Conservation (phyloP, 2,329 filamentous ascomycete species). For the Scortechinia acanthostroma region DNA sequence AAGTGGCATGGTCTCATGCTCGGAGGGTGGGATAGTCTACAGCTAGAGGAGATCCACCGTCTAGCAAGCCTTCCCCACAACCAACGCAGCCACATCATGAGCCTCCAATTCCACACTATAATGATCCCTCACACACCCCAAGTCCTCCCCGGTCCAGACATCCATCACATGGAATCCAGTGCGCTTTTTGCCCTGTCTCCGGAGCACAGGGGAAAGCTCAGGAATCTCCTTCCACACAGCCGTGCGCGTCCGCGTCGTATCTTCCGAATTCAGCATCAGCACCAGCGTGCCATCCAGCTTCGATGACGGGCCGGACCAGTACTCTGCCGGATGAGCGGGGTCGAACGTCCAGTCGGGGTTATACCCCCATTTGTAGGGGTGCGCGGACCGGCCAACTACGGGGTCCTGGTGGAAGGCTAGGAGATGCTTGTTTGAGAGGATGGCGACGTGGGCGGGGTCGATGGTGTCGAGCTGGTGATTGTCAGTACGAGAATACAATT, state of each 20-base stretch:
- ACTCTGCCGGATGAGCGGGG: constrained; percentile 34
- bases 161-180: constrained; percentile 27
- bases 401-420: constrained; percentile 28
- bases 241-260: constrained; percentile 19
- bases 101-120: constrained; percentile 15
- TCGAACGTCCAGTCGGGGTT: constrained; percentile 42
- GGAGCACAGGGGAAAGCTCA: too few relatives aligned
- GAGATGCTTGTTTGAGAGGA: constrained; percentile 25
- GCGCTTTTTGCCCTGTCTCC: too few relatives aligned
- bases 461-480: constrained; percentile 20
- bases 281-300: constrained; percentile 31
- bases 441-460: constrained; percentile 13
- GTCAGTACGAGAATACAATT: constrained; percentile 11
- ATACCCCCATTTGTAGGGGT: constrained; percentile 36
- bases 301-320: constrained; percentile 33
- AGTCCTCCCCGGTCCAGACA: constrained; percentile 32
- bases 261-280: constrained; percentile 34
- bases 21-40: too few relatives aligned
- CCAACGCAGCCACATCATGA: constrained; percentile 25
- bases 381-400: constrained; percentile 26
- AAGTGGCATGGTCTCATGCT: too few relatives aligned
- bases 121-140: constrained; percentile 22
- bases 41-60: too few relatives aligned
- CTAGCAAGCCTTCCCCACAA: too few relatives aligned
- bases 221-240: constrained; percentile 33